phyloP scores from a whole-genome alignment of 2,329 filamentous ascomycete species.

The Calonectria fujianensis region DNA sequence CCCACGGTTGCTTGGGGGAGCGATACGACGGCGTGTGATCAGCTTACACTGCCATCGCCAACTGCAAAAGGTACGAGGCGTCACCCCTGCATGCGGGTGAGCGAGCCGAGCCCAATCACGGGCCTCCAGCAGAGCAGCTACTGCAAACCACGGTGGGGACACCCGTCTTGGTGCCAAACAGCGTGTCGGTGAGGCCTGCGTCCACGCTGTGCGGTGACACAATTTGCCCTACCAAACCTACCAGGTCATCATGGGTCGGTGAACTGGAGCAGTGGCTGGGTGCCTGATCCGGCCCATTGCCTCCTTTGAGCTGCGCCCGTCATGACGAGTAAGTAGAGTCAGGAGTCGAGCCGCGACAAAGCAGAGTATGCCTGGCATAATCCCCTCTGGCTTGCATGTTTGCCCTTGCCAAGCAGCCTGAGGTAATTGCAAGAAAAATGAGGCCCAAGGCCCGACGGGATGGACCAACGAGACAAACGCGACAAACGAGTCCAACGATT shows the following conservation, averaged over 20 bases:
- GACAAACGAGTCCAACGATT: not conserved
- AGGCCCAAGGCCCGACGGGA: not conserved
- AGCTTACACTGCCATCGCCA: constrained; percentile 3
- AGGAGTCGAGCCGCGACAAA: too few species aligned
- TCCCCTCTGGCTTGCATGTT: not conserved
- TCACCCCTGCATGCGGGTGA: constrained; percentile 1
- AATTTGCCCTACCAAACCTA: not conserved
- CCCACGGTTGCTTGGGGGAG: constrained; percentile 2
- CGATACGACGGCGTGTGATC: not conserved
- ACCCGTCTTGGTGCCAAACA: not conserved
- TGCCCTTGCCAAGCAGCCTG: not conserved
- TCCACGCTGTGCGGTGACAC: not conserved
- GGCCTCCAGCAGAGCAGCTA: not conserved
- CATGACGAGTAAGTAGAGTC: not conserved
- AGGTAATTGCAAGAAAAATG: not conserved
- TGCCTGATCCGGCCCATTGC: not conserved
- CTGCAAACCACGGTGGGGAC: not conserved
- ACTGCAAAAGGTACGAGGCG: not conserved
- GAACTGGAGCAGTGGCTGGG: not conserved
- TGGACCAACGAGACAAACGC: not conserved
- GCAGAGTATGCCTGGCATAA: not conserved
- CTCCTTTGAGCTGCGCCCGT: not conserved
- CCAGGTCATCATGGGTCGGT: not conserved
- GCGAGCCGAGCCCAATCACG: not conserved
- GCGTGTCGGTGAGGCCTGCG: constrained; percentile 4